Evolutionary conservation across 2,329 filamentous ascomycete species (phyloP).

Genomic region (Xylariaceae sp.): DNA sequence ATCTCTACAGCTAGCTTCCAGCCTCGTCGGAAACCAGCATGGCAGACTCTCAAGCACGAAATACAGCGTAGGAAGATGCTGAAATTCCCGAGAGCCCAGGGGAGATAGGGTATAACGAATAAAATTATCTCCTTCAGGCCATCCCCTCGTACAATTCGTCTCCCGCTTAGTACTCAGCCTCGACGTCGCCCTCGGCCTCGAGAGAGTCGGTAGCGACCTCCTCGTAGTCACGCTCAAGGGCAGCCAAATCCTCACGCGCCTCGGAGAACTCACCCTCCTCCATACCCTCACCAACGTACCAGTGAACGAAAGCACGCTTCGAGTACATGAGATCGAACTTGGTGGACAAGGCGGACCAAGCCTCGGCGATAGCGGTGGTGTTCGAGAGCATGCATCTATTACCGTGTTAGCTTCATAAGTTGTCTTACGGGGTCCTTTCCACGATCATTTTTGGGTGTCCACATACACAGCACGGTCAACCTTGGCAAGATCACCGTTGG

Average conservation of each 20-base stretch:
- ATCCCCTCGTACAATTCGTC: constrained; percentile 14
- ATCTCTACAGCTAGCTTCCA: too few species aligned
- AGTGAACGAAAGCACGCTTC: constrained; percentile 99
- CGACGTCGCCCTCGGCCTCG: constrained; percentile 77
- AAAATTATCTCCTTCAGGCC: constrained; percentile 16
- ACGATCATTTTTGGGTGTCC: constrained; percentile 43
- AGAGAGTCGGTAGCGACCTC: constrained; percentile 95
- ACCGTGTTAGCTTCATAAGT: constrained; percentile 11
- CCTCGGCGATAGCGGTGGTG: constrained; percentile 97
- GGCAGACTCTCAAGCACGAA: neutral
- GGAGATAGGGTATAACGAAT: constrained; percentile 10
- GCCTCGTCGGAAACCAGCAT: constrained; percentile 2
- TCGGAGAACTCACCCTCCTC: constrained; percentile 99
- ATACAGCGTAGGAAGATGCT: neutral
- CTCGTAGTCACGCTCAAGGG: constrained; percentile 97
- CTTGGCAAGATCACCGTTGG: constrained; percentile 95
- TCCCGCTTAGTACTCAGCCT: constrained; percentile 79
- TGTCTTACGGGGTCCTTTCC: neutral
- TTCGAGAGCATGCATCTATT: constrained; percentile 93
- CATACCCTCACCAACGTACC: constrained; percentile 99
- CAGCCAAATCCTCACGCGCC: constrained; percentile 96
- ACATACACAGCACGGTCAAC: constrained; percentile 97
- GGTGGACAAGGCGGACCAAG: constrained; percentile 91
- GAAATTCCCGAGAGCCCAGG: constrained; percentile 9
- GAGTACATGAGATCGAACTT: constrained; percentile 99